A percentile compares a stretch with the other conserved stretches of the same genome.
Conservation (phyloP, 2,329 filamentous ascomycete species). For the Alternaria infectoria region DNA sequence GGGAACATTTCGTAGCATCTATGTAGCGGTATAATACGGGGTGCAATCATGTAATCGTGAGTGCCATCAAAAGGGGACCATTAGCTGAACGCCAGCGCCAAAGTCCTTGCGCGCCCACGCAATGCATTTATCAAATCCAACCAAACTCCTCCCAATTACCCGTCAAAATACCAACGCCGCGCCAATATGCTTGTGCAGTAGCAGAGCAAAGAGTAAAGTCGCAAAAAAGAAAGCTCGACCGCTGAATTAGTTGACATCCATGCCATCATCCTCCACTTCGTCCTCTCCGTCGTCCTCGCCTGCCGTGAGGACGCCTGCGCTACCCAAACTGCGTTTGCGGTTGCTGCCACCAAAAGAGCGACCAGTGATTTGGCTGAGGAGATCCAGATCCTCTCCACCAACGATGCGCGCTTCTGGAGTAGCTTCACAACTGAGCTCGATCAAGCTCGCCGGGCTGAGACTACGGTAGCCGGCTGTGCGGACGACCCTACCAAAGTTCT, state of each 20-base stretch:
- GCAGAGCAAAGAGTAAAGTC: not conserved
- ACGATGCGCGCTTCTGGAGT: slow-evolving; percentile 92
- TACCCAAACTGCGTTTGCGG: slow-evolving; percentile 52
- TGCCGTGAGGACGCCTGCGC: slow-evolving; percentile 45
- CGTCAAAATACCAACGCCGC: slow-evolving; percentile 18
- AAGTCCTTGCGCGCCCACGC: slow-evolving; percentile 8
- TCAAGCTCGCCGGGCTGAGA: slow-evolving; percentile 77
- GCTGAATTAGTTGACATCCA: slow-evolving; percentile 46
- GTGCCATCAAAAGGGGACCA: not conserved
- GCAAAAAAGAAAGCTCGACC: not conserved
- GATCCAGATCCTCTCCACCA: slow-evolving; percentile 80
- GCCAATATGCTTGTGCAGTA: slow-evolving; percentile 19
- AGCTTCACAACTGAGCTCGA: slow-evolving; percentile 92
- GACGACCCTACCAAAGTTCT: slow-evolving; percentile 93
- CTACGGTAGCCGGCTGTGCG: slow-evolving; percentile 85
- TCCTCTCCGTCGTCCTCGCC: slow-evolving; percentile 53
- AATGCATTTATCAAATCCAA: slow-evolving; percentile 10
- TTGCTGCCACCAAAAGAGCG: slow-evolving; percentile 46
- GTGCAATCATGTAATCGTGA: slow-evolving; percentile 6
- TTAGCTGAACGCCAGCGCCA: not conserved
- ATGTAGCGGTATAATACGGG: slow-evolving; percentile 7
- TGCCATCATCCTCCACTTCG: slow-evolving; percentile 52
- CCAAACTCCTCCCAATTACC: not conserved
- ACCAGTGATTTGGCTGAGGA: slow-evolving; percentile 59
- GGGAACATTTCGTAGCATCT: not conserved